phyloP scores from a whole-genome alignment of 257 asterid genomes.

The Primulina tabacum region DNA sequence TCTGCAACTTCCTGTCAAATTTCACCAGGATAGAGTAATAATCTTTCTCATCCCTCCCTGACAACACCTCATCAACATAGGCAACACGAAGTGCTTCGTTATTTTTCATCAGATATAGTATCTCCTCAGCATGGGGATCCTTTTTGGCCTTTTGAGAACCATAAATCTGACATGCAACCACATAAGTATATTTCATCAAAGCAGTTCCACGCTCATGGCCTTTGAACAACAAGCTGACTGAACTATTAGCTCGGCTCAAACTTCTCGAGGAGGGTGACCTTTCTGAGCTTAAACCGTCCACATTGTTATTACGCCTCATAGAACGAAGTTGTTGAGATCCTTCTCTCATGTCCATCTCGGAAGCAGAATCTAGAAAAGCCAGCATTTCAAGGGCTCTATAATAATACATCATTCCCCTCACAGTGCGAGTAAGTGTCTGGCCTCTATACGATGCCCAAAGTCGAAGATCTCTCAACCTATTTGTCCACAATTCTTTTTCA shows the following conservation, averaged over 20 bases:
- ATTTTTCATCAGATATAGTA: conserved; percentile 74
- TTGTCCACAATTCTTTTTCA: conserved; percentile 77
- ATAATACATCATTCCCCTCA: conserved; percentile 99
- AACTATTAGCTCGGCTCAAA: conserved; percentile 79
- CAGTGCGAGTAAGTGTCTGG: conserved; percentile 93
- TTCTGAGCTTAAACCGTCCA: conserved; percentile 45
- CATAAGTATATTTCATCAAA: conserved; percentile 92
- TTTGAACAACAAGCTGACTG: conserved; percentile 64
- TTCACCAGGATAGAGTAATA: conserved; percentile 93
- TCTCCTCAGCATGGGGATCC: conserved; percentile 96
- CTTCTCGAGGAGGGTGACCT: conserved; percentile 58
- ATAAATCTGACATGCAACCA: conserved; percentile 96
- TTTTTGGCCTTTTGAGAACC: conserved; percentile 95
- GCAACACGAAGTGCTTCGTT: conserved; percentile 99
- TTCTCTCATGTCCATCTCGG: conserved; percentile 96
- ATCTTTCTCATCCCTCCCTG: conserved; percentile 83
- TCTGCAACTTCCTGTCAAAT: conserved; percentile 68
- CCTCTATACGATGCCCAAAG: conserved; percentile 98
- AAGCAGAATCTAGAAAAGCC: conserved; percentile 96
- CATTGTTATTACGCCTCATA: conserved; percentile 48
- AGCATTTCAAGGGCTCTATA: conserved; percentile 98
- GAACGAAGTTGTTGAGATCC: conserved; percentile 75
- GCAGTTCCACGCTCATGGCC: conserved; percentile 97
- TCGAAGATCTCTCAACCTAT: conserved; percentile 79
- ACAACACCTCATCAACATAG: conserved; percentile 92